Base-by-base conservation (phyloP, 2,329 filamentous ascomycete species). In the Metarhizium rileyi region DNA sequence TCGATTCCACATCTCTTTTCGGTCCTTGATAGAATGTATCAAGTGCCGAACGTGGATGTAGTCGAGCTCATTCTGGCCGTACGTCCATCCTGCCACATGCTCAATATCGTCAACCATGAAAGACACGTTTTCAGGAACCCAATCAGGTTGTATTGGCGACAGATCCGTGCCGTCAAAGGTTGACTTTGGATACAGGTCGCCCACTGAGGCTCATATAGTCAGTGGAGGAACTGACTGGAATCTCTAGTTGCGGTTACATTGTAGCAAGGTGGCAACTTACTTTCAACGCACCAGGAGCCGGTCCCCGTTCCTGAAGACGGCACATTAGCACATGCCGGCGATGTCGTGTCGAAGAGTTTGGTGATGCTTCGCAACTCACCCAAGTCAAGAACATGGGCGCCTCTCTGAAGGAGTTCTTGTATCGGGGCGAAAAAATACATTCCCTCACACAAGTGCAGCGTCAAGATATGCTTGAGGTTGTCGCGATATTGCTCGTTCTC, bases 81-180 rank as follows among this genome's bases (percentile, higher is more conserved):
- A 70, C 3, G 69, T 66, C 74, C 74, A 77, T 16, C 74, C 73
- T 18, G 70, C 71, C 45, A 68, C 67, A 42, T 72, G 69, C 52
- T 77, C 74, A 47, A 77, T 71, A 55, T 77, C 74, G 57, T 76
- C 74, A 36, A 77, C 70, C 23, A 73, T 67, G 53, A 77, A 77
- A 23, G 69, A 65, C n/a, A 73, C 71, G 49, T 77, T 77, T 47
- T 71, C 66, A 2, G 74, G 74, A 0, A 77, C 72, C 58, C 70
- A 74, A 44, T 70, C 70, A 0, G 74, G 74, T 46, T 77, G 74
- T 38, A 77, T 77, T 1, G 73, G 74, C 1, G 74, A 77, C 2
- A 77, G 61, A 53, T 77, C 74, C 60, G 75, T 68, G 52, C 73
- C 74, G 38, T 70, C 69, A 42, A 77, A 70, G 27, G 59, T 60